Base-by-base conservation (phyloP, 2,329 filamentous ascomycete genomes). In the Neodidymelliopsis sp. region DNA sequence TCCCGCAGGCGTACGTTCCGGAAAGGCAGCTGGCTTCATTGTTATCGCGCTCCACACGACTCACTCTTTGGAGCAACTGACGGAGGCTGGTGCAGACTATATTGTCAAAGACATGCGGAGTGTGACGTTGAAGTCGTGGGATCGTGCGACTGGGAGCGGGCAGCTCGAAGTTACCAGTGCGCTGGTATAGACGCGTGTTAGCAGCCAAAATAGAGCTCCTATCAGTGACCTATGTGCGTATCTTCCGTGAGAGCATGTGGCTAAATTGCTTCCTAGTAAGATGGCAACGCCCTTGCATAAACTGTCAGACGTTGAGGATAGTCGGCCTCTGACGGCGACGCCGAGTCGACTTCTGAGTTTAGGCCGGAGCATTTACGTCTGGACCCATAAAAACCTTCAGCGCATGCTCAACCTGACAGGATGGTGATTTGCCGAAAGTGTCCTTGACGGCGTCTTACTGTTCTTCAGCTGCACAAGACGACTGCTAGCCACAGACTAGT, bases 41-140 rank as follows among this genome's bases (percentile, higher is more conserved):
- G 92, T 96, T 10, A 75, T 96, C 34, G 92, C 86, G n/a, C 76
- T 97, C 43, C 84, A 89, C 45, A 96, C 91, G 43, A 95, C 90
- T 66, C 92, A 96, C 75, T 84, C 82, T 19, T 77, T 87, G 34
- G 84, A 85, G 61, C 84, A 92, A 75, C 81, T 96, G 38, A 75
- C 80, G 53, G 83, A 81, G 35, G 90, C 91, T 4, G 87, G 84
- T n/a, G 90, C 92, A 33, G 91, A 96, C 76, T 96, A 89, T 86
- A 85, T 96, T 40, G 87, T 96, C 48, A 79, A 80, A 72, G 90
- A 97, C 74, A 79, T 96, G 75, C 78, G 81, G 48, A 91, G 88
- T 57, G 84, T 96, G 54, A 83, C 75, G 60, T 76, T 95, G 44
- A 75, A 77, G 62, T 75, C 84, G 15, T 77, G 71, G 52, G 78